Conservation (phyloP, 371 early-diverging fungal genomes). For the Parasitella parasitica region DNA sequence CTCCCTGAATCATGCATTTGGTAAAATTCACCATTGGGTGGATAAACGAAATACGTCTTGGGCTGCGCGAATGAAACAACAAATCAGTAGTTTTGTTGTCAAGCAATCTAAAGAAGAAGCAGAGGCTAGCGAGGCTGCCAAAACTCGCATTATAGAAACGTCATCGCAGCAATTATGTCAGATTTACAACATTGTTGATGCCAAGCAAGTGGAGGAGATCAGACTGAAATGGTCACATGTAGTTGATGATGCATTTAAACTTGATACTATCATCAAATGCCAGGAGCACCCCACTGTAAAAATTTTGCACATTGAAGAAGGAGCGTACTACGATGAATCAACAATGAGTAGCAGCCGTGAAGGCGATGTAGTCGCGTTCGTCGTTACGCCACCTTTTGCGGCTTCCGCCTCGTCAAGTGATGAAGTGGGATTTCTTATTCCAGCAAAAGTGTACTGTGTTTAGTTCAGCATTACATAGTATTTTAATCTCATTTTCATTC, state of each 20-base stretch:
- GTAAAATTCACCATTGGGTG: slow-evolving; percentile 31
- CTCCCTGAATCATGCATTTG: slow-evolving; percentile 31
- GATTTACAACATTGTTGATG: not conserved
- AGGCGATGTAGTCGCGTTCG: slow-evolving; percentile 17
- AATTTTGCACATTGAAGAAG: slow-evolving; percentile 24
- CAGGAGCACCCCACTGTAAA: slow-evolving; percentile 24
- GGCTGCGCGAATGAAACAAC: slow-evolving; percentile 40
- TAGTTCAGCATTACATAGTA: not conserved
- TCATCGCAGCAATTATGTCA: slow-evolving; percentile 1
- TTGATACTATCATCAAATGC: slow-evolving; percentile 33
- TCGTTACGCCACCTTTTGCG: slow-evolving; percentile 33
- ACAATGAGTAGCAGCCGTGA: slow-evolving; percentile 17
- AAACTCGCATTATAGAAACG: slow-evolving; percentile 11
- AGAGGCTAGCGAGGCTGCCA: slow-evolving; percentile 16
- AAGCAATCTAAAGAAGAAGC: slow-evolving; percentile 23
- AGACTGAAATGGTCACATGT: slow-evolving; percentile 2
- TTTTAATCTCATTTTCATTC: not conserved
- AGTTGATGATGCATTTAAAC: slow-evolving; percentile 17
- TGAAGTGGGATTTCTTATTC: slow-evolving; percentile 31
- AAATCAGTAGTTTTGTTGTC: slow-evolving; percentile 29
- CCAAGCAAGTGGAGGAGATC: slow-evolving; percentile 1
- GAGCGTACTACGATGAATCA: slow-evolving; percentile 15
- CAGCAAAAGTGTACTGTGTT: slow-evolving; percentile 36
- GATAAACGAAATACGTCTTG: slow-evolving; percentile 26
- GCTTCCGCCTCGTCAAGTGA: slow-evolving; percentile 20